Percentiles rank a stretch among this genome's conserved stretches.
Evolutionary conservation across 1,284 basidiomycete genomes (phyloP).

Genomic region (Schizophyllum commune): DNA sequence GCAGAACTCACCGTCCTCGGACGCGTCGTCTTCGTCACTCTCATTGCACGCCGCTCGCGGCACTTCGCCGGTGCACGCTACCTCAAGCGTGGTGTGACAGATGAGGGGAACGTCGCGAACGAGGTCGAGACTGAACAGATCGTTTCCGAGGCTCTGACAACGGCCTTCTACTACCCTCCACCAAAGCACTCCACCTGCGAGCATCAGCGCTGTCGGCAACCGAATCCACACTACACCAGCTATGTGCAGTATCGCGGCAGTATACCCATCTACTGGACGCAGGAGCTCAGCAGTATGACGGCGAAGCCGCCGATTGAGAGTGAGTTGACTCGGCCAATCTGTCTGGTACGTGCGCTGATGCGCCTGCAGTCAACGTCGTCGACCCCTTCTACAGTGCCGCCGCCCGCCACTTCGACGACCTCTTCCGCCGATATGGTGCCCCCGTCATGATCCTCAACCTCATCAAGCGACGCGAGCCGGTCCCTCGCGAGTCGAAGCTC

Average conservation of each 20-base stretch:
- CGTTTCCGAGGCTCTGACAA: constrained; percentile 90
- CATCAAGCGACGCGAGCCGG: constrained; percentile 79
- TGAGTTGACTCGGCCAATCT: constrained; percentile 27
- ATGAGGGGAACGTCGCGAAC: constrained; percentile 96
- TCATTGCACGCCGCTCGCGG: constrained; percentile 90
- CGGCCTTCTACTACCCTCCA: constrained; percentile 75
- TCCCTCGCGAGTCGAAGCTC: constrained; percentile 90
- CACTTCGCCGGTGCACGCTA: constrained; percentile 97
- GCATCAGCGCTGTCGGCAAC: constrained; percentile 33
- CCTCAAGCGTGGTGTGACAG: constrained; percentile 91
- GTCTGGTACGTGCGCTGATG: not conserved
- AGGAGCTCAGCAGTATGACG: constrained; percentile 86
- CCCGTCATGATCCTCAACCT: constrained; percentile 94
- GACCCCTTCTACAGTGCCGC: constrained; percentile 96
- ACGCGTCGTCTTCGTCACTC: constrained; percentile 85
- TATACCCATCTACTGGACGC: constrained; percentile 95
- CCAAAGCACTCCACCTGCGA: constrained; percentile 23
- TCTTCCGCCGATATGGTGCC: constrained; percentile 86
- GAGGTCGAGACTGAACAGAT: constrained; percentile 99
- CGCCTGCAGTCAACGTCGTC: constrained; percentile 72
- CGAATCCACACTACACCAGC: constrained; percentile 85
- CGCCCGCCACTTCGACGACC: constrained; percentile 88
- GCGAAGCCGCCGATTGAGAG: constrained; percentile 95
- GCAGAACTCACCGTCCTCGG: constrained; percentile 88
- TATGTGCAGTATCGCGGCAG: constrained; percentile 94